These are phyloP conservation scores for Xerocomus brunneocitrinus DNA, from an alignment of 768 basidiomycete species.

Conservation along the genomic window DNA sequence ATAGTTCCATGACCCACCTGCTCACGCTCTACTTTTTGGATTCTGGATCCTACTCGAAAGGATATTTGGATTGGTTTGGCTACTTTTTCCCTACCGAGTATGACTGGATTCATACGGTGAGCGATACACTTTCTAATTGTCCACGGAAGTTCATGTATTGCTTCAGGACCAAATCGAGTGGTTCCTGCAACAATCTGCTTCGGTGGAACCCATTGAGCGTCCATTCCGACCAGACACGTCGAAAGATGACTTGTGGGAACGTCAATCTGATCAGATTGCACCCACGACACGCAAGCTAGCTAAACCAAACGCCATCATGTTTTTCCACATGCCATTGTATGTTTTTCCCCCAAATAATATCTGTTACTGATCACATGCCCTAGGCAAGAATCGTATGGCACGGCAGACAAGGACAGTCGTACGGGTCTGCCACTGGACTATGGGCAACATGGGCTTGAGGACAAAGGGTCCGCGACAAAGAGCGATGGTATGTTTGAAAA, in stretches of 20 bases:
- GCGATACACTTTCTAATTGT: constrained; percentile 10
- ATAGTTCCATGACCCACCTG: constrained; percentile 81
- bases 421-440: constrained; percentile 64
- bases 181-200: constrained; percentile 81
- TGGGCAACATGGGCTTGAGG: constrained; percentile 60
- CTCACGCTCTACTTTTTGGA: constrained; percentile 90
- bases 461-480: constrained; percentile 56
- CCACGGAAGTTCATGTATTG: neutral
- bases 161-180: constrained; percentile 73
- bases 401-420: constrained; percentile 59
- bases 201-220: constrained; percentile 70
- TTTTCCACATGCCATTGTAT: constrained; percentile 95
- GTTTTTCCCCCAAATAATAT: constrained; percentile 19
- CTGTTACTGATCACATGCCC: neutral
- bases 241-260: constrained; percentile 58
- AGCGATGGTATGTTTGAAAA: constrained; percentile 85
- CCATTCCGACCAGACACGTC: constrained; percentile 78
- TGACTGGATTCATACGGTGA: constrained; percentile 76
- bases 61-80: constrained; percentile 51
- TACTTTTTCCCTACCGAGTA: constrained; percentile 69
- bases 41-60: constrained; percentile 71
- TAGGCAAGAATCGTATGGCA: constrained; percentile 71
- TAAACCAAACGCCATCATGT: constrained; percentile 95
- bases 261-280: constrained; percentile 48
- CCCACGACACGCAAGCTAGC: constrained; percentile 57